Evolutionary conservation across 1,284 basidiomycete species (phyloP).

Genomic region (Cystobasidiaceae sp.): DNA sequence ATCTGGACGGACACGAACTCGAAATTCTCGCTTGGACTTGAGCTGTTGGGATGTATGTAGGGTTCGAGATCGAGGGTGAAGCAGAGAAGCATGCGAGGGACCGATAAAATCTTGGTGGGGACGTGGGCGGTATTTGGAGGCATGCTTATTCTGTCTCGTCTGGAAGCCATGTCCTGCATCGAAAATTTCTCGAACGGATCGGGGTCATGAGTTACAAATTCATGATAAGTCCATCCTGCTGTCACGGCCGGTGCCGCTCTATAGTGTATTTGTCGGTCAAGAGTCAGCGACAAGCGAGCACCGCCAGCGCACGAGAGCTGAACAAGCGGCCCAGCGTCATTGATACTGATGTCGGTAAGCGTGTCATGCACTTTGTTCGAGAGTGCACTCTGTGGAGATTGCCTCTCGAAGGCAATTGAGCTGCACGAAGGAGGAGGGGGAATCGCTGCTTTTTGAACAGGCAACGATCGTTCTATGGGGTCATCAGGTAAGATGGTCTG

Average conservation of each 20-base stretch:
- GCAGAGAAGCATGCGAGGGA: conserved; percentile 10
- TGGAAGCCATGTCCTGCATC: background rate
- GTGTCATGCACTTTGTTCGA: too few species aligned
- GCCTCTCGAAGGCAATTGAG: too few species aligned
- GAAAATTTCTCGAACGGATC: background rate
- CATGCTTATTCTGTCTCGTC: background rate
- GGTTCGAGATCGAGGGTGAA: conserved; percentile 12
- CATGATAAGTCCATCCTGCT: conserved; percentile 9
- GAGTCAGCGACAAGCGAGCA: background rate
- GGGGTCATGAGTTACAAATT: background rate
- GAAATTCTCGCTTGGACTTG: conserved; percentile 8
- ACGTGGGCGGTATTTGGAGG: background rate
- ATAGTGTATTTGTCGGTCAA: conserved; percentile 22
- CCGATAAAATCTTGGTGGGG: background rate
- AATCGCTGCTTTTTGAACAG: too few species aligned
- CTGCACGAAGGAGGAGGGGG: too few species aligned
- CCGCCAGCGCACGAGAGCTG: background rate
- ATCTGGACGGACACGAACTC: conserved; percentile 20
- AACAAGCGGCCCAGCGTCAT: conserved; percentile 7
- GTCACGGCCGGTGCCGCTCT: conserved; percentile 3
- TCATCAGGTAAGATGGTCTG: too few species aligned
- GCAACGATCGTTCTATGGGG: too few species aligned
- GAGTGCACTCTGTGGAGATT: too few species aligned
- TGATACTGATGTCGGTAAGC: background rate
- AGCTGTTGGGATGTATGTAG: background rate